These are phyloP conservation scores for Conringia planisiliqua DNA, from an alignment of 345 rosid genomes.

Conservation along the genomic window DNA sequence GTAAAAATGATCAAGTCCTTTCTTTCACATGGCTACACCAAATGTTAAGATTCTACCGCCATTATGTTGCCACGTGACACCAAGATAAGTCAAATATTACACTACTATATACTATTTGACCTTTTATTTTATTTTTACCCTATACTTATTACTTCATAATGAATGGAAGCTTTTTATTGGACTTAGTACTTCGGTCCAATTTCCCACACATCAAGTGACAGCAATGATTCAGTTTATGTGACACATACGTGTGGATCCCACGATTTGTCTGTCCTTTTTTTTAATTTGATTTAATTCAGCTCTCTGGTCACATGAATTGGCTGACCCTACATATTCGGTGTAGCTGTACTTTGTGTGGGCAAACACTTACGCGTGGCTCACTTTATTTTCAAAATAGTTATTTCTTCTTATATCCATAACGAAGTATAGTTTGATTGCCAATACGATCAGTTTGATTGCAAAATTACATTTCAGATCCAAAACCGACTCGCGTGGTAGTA, in stretches of 20 bases:
- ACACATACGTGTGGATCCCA: neutral
- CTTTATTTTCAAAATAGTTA: neutral
- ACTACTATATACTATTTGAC: no score
- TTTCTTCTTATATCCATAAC: no score
- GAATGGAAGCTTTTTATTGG: no score
- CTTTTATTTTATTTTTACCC: no score
- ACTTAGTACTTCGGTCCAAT: no score
- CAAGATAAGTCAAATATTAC: no score
- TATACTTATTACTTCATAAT: no score
- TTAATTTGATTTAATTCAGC: neutral
- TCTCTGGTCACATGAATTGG: neutral
- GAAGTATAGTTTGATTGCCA: neutral
- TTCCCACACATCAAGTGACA: no score
- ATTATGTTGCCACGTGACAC: constrained; percentile 5
- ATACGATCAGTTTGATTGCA: no score
- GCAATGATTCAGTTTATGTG: neutral
- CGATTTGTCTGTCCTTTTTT: neutral
- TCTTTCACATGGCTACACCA: neutral
- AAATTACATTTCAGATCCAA: no score
- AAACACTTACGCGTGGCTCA: neutral
- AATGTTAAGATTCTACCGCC: neutral
- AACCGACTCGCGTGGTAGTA: no score
- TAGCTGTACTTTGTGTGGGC: no score
- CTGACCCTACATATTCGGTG: neutral
- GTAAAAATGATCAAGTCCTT: neutral